Conservation (phyloP, 2,329 filamentous ascomycete genomes). For the Westerdykella ornata region DNA sequence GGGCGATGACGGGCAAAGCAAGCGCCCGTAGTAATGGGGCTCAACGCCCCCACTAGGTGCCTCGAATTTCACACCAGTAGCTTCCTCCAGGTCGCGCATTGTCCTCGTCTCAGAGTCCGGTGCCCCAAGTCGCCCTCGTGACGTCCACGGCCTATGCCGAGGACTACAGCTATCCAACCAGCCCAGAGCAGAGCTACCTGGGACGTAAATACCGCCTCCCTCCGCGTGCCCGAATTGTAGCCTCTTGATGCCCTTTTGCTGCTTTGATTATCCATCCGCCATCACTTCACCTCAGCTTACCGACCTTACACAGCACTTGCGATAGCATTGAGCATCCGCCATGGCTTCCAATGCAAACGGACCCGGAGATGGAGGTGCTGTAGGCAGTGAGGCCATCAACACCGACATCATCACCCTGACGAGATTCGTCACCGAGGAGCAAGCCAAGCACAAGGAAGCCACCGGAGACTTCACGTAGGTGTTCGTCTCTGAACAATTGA, state of each 20-base stretch:
- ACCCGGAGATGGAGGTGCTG: conserved; percentile 45
- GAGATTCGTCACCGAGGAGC: conserved; percentile 92
- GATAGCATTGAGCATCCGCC: conserved; percentile 4
- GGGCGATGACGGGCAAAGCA: conserved; percentile 1
- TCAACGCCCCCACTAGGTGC: background rate
- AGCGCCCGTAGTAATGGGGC: conserved; percentile 6
- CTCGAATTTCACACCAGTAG: too few relatives aligned
- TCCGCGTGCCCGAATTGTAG: conserved; percentile 37
- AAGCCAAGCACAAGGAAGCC: conserved; percentile 84
- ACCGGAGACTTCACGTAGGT: conserved; percentile 97
- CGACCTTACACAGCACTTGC: background rate
- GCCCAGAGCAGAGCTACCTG: conserved; percentile 13
- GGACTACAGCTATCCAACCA: conserved; percentile 24
- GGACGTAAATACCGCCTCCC: conserved; percentile 23
- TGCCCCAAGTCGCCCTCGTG: conserved; percentile 16
- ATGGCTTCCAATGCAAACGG: conserved; percentile 40
- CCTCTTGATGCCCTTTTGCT: conserved; percentile 18
- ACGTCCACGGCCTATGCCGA: conserved; percentile 27
- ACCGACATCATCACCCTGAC: conserved; percentile 94
- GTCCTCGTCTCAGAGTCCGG: too few relatives aligned
- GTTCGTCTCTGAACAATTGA: background rate
- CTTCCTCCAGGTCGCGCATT: too few relatives aligned
- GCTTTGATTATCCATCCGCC: background rate
- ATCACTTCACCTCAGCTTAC: conserved; percentile 6
- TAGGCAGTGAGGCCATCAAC: conserved; percentile 73